Base-by-base conservation (phyloP, 2,329 filamentous ascomycete genomes). In the Bipolaris sorokiniana region DNA sequence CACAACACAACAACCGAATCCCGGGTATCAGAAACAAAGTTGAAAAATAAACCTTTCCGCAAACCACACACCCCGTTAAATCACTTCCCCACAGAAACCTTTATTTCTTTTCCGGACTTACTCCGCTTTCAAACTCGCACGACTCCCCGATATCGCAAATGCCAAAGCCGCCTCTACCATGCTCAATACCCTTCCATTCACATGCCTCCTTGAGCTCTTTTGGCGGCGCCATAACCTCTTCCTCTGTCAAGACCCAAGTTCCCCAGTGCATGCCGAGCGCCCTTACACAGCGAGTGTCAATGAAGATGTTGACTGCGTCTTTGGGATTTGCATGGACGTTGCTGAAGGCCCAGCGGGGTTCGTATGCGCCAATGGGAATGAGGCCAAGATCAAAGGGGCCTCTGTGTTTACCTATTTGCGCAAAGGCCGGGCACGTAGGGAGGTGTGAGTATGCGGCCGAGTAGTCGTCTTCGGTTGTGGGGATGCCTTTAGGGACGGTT, bases 231-330 rank as follows among this genome's bases (percentile, higher is more conserved):
- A 93, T 75, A 1, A 96, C 89, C 57, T 93, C 90, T 76, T 98
- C 94, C 58, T 86, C 83, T 0, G 93, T 97, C 65, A 97, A 77
- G 0, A 91, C 88, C 92, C 93, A 97, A 6, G 81, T 82, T 2
- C 92, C 93, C 92, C 93, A 97, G 73, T 97, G 94, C 66, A 97
- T 97, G 1, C 86, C 93, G 79, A 97, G 82, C 20, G 92, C 93
- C 16, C 79, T 81, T 67, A 85, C 82, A 79, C 93, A 97, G 65
- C 84, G 84, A 0, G 91, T 96, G 67, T 97, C 93, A 6, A 82
- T 76, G 76, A 97, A 97, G 66, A 98, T 97, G 68, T 95, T 91
- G 36, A 97, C 92, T 0, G 89, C 86, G 73, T 98, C 94, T 64
- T 87, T 88, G 0, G 94, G 94, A 73, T 96, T 90, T 7, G 90